Base-by-base conservation (phyloP, 2,329 filamentous ascomycete species). In the Periglandula ipomoeae region DNA sequence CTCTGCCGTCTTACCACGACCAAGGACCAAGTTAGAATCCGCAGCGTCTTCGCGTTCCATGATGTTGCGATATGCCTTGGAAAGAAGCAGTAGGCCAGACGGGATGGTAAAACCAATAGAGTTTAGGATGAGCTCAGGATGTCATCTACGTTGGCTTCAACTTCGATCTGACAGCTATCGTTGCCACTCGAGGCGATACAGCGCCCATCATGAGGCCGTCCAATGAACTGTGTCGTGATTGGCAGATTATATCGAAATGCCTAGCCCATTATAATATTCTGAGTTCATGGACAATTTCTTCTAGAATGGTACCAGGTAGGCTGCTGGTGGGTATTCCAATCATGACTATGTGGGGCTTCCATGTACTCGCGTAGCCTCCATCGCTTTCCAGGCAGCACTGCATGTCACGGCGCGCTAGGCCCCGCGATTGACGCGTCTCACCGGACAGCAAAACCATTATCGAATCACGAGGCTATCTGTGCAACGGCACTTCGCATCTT, bases 1-100 rank as follows among this genome's bases (percentile, higher is more conserved):
- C 44, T 96, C 89, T 0, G 88, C 81, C 1, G 94, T 72, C 15
- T 58, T 57, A 5, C 51, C 20, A 9, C 42, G 42, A 2, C 34
- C 49, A 42, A 17, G 26, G 35, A 8, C 37, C 32, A 38, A 35
- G 8, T 27, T 15, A 13, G 27, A 22, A 22, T 17, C 8, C 4
- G 48, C 17, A 44, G 19, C 13, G 17, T 32, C 8, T 11, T 42
- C 23, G 9, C 35, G 4, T n/a, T 50, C 34, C 30, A 35, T 44
- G 23, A 10, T 30, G 23, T 27, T 19, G 23, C 35, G 8, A 5
- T 17, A 6, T 15, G 13, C 5, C 35, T 46, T 35, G 15, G 13
- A 19, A 11, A 15, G 17, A 35, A 45, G 30, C 2, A 17, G 19
- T 3, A 34, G 6, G 7, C 3, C 9, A 20, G 8, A 5, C 17